These are phyloP conservation scores for Zygoascus biomembranicola DNA, from an alignment of 805 yeast genomes.

Conservation along the genomic window DNA sequence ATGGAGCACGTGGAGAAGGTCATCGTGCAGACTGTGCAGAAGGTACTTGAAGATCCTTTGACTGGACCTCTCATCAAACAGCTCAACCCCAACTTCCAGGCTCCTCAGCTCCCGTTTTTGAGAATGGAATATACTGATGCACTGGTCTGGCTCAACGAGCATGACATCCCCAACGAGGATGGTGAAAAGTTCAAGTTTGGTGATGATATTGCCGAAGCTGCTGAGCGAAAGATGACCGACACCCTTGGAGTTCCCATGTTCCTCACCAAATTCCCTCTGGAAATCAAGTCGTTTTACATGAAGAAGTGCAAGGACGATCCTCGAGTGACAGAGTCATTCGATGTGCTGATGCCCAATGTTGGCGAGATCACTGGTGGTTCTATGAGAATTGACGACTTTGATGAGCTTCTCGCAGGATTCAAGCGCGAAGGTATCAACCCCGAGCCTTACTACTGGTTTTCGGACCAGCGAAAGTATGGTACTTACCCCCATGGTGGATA, in stretches of 20 bases:
- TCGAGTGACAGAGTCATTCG: conserved; percentile 96
- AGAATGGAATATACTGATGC: conserved; percentile 91
- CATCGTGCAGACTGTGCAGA: conserved; percentile 58
- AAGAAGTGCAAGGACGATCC: conserved; percentile 81
- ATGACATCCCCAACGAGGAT: conserved; percentile 89
- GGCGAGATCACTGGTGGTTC: conserved; percentile 99
- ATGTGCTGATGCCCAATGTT: conserved; percentile 96
- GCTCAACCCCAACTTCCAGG: conserved; percentile 82
- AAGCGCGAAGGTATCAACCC: conserved; percentile 85
- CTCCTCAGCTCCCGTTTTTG: conserved; percentile 80
- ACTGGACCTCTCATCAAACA: conserved; percentile 86
- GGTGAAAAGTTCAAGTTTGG: conserved; percentile 91
- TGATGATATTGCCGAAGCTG: conserved; percentile 99
- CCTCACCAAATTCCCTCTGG: conserved; percentile 91
- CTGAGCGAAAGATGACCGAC: conserved; percentile 98
- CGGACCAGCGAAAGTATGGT: conserved; percentile 93
- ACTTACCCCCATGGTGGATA: conserved; percentile 99
- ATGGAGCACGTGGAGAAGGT: conserved; percentile 77
- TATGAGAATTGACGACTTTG: conserved; percentile 82
- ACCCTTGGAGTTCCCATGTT: conserved; percentile 87
- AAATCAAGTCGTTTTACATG: conserved; percentile 97
- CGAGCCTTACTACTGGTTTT: conserved; percentile 88
- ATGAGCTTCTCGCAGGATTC: conserved; percentile 83
- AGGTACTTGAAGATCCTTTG: conserved; percentile 79
- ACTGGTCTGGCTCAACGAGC: conserved; percentile 92